Base-by-base conservation (phyloP, 768 basidiomycete genomes). In the Sporobolomyces pararoseus region DNA sequence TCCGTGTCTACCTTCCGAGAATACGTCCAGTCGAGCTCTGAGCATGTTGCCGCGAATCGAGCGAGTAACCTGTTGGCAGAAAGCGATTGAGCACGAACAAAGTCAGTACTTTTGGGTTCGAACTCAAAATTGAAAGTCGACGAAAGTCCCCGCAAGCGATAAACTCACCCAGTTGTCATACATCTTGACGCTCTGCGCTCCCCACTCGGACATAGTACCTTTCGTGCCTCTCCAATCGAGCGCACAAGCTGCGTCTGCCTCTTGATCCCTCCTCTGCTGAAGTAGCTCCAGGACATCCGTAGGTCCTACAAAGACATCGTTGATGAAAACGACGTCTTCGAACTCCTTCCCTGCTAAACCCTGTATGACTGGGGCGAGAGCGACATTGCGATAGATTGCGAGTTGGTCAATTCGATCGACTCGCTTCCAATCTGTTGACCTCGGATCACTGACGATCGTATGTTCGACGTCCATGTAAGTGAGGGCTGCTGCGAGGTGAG, bases 371-470 rank as follows among this genome's bases (percentile, higher is more conserved):
- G 77, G 77, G 12, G 66, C 64, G n/a, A 78, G 55, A 13, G 70
- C 77, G 53, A 68, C 65, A 39, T 78, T 78, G 42, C 77, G 65
- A 21, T 75, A 76, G 7, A 70, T 61, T 7, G 76, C 72, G 16
- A 78, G 70, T 65, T 76, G 76, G 5, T 65, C 74, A 60, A 78
- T 78, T n/a, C 77, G 67, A 59, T 78, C 75, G 37, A 72, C 72
- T 1, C 68, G 69, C 3, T 63, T 68, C 55, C 63, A 69, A 37
- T 77, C 66, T 12, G 76, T 75, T 32, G 64, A 34, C 7, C 71
- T 68, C 32, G 66, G 27, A 34, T 72, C 75, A n/a, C 67, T 68
- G 14, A 73, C 25, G 39, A 78, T 75, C n/a, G 70, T 68, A 55
- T 76, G 74, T 10, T 51, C 27, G 14, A 75, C 54, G 14, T 63